These are phyloP conservation scores for Pseudopithomyces chartarum DNA, from an alignment of 2,329 filamentous ascomycete species.

Conservation along the genomic window DNA sequence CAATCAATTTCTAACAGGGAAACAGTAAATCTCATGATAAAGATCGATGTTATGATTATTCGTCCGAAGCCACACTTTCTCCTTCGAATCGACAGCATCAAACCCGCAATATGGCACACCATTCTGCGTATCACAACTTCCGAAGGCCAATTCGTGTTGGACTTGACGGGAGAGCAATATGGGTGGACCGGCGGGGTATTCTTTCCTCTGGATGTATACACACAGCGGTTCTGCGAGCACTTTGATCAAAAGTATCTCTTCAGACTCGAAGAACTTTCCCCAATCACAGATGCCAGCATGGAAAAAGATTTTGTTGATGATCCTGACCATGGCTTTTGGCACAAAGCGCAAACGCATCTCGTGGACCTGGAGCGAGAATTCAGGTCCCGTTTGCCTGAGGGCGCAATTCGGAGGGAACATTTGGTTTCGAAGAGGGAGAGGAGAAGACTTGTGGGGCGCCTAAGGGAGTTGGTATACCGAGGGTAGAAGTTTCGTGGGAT, in stretches of 20 bases:
- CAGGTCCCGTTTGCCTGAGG: not conserved
- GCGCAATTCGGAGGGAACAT: not conserved
- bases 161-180: constrained; percentile 4
- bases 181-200: not conserved
- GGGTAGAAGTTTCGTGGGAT: not conserved
- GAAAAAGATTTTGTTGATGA: not conserved
- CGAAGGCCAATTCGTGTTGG: not conserved
- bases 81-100: not conserved
- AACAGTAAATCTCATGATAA: not conserved
- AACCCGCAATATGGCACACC: not conserved
- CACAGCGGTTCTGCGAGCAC: not conserved
- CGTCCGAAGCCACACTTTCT: not conserved
- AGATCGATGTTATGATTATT: not conserved
- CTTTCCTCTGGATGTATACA: not conserved
- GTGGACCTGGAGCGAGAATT: not conserved
- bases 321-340: not conserved
- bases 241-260: not conserved
- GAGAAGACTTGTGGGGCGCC: not conserved
- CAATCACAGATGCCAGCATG: too few relatives aligned
- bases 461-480: not conserved
- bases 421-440: not conserved
- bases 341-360: not conserved
- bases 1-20: not conserved
- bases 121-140: not conserved
- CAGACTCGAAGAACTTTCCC: too few relatives aligned